Evolutionary conservation across 768 basidiomycete species (phyloP).

Genomic region (Exsudoporus frostii): DNA sequence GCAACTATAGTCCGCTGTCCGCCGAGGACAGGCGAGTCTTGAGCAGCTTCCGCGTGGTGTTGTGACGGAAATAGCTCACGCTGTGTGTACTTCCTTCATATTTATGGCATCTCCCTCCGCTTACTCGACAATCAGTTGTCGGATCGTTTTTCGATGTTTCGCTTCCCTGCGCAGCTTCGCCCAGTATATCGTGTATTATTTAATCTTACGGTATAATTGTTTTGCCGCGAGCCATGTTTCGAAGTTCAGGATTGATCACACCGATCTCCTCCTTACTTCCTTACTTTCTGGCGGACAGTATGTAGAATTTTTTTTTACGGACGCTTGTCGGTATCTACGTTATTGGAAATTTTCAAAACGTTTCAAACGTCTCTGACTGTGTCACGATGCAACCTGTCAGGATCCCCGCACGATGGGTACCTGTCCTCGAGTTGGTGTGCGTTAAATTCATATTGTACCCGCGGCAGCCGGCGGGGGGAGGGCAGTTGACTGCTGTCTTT

Average conservation of each 20-base stretch:
- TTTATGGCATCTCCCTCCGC: background rate
- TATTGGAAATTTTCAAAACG: background rate
- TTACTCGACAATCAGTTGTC: background rate
- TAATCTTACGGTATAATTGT: background rate
- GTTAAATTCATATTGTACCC: background rate
- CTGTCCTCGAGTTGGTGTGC: background rate
- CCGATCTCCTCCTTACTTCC: background rate
- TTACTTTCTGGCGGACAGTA: background rate
- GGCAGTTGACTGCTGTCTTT: background rate
- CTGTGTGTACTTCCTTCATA: background rate
- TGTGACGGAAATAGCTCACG: conserved; percentile 30
- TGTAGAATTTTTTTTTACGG: too few relatives aligned
- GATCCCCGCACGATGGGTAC: background rate
- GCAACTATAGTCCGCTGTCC: conserved; percentile 40
- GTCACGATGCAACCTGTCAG: background rate
- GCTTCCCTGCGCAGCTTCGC: conserved; percentile 2
- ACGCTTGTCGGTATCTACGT: too few relatives aligned
- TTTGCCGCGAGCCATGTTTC: background rate
- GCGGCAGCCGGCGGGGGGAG: background rate
- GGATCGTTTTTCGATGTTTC: background rate
- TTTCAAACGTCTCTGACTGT: background rate
- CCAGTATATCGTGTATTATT: conserved; percentile 1
- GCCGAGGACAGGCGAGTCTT: conserved; percentile 59
- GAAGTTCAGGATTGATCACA: background rate
- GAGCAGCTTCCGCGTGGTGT: conserved; percentile 51